Base-by-base conservation (phyloP, 306 rosid genomes). In the Ziziphus jujuba region DNA sequence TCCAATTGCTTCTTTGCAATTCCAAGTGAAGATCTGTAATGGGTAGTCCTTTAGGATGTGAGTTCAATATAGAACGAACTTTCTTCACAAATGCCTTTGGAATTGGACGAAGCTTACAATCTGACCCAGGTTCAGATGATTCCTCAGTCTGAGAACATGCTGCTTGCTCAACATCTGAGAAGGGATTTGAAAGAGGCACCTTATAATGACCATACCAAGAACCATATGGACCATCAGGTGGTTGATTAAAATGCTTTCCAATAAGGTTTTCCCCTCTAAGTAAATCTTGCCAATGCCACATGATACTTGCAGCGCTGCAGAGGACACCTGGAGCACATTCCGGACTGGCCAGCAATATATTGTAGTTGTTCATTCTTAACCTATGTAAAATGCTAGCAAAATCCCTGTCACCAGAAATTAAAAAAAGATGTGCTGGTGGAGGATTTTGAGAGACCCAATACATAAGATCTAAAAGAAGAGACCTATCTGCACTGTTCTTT, bases 361-460 rank as follows among this genome's bases (percentile, higher is more conserved):
- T 93, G 79, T 93, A 93, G 79, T 93, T 93, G 67, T 77, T 82
- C 97, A 90, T 86, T 72, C 99, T 86, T 73, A 93, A 77, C 12
- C 86, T 79, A 70, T 90, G 97, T 55, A 93, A 79, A 51, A 80
- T 40, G 68, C 82, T 73, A 55, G 96, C 89, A 63, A 93, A 93
- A 81, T 83, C 91, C 70, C 69, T 60, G 73, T 90, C 97, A 47
- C 89, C 90, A 38, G 97, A 86, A 56, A 93, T 93, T 67, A 93
- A 71, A 69, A 93, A 84, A 59, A 90, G 79, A 82, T 93, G 97
- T 12, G 99, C 99, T 9, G 97, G 99, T 38, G 99, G 99, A 73
- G 99, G 97, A 77, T 90, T 88, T 73, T 83, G 93, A 57, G 99
- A 85, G 78, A 90, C 92, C 97, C 97, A 93, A 70, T 58, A 71